Evolutionary conservation across 257 asterid genomes (phyloP).

Genomic region (Agastache rugosa): DNA sequence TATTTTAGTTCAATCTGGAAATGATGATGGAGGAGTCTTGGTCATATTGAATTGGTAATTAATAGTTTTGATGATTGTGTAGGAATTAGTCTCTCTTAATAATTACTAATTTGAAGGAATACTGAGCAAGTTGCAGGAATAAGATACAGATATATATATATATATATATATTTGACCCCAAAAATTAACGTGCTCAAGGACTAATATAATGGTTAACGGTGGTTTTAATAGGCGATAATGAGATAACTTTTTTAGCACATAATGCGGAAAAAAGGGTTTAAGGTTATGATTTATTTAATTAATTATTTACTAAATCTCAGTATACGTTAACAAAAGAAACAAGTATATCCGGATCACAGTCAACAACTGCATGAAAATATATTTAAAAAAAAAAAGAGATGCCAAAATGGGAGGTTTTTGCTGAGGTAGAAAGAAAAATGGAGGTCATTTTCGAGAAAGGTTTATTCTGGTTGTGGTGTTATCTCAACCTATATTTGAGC

Average conservation of each 20-base stretch:
- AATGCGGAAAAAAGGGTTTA: not conserved
- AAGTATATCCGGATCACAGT: conserved; percentile 19
- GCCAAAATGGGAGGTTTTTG: not conserved
- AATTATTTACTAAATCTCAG: conserved; percentile 8
- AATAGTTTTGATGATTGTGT: too few relatives aligned
- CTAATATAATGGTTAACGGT: too few relatives aligned
- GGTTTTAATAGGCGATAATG: too few relatives aligned
- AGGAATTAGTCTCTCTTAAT: not conserved
- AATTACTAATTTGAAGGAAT: not conserved
- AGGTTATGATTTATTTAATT: not conserved
- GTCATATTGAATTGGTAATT: conserved; percentile 25
- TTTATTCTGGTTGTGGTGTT: conserved; percentile 23
- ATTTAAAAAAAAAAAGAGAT: not conserved
- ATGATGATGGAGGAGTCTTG: conserved; percentile 7
- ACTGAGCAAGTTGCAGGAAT: not conserved
- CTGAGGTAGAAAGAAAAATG: not conserved
- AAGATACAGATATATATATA: too few relatives aligned
- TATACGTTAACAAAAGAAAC: conserved; percentile 28
- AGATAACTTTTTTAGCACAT: too few relatives aligned
- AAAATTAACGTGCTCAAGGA: not conserved
- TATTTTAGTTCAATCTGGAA: not conserved
- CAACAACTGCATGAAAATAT: not conserved
- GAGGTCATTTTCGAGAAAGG: conserved; percentile 30
- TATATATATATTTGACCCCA: conserved; percentile 12
- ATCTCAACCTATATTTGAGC: conserved; percentile 5